Conservation (phyloP, 495 filamentous ascomycete genomes). For the Aspergillus ellipticus region DNA sequence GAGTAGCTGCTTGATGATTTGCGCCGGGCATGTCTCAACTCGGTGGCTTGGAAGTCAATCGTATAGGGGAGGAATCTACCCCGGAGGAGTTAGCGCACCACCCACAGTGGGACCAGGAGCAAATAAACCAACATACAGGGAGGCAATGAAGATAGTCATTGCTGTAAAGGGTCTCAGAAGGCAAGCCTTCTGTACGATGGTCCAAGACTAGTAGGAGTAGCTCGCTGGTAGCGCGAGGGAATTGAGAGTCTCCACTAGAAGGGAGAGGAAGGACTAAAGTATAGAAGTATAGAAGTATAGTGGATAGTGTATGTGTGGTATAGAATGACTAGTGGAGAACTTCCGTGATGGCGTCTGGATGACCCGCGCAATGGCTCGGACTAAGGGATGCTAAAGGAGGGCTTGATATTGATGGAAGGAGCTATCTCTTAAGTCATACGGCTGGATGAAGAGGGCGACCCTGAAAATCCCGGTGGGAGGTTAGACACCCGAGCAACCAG, state of each 20-base stretch:
- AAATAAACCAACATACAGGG: constrained; percentile 76
- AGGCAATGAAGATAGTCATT: constrained; percentile 81
- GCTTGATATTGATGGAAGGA: background rate
- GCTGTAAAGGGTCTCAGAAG: constrained; percentile 25
- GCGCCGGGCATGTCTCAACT: constrained; percentile 28
- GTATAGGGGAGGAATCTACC: constrained; percentile 85
- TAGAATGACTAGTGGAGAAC: background rate
- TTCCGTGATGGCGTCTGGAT: background rate
- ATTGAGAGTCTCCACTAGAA: background rate
- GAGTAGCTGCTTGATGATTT: constrained; percentile 31
- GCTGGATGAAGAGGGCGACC: constrained; percentile 3
- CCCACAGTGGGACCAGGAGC: background rate
- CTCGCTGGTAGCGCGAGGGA: background rate
- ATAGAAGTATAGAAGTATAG: too few relatives aligned
- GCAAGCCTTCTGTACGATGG: constrained; percentile 10
- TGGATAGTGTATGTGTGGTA: too few relatives aligned
- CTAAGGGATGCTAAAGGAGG: background rate
- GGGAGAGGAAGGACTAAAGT: constrained; percentile 29
- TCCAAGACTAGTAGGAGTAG: background rate
- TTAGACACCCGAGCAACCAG: constrained; percentile 13
- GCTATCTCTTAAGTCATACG: constrained; percentile 6
- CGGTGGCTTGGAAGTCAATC: constrained; percentile 62
- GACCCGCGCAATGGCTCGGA: background rate
- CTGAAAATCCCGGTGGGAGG: constrained; percentile 13
- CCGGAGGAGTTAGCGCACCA: constrained; percentile 5